A percentile compares a stretch with the other conserved stretches of the same genome.
Evolutionary conservation across 192 early-diverging fungal genomes (phyloP).

Genomic region (Phycomyces blakesleeanus): DNA sequence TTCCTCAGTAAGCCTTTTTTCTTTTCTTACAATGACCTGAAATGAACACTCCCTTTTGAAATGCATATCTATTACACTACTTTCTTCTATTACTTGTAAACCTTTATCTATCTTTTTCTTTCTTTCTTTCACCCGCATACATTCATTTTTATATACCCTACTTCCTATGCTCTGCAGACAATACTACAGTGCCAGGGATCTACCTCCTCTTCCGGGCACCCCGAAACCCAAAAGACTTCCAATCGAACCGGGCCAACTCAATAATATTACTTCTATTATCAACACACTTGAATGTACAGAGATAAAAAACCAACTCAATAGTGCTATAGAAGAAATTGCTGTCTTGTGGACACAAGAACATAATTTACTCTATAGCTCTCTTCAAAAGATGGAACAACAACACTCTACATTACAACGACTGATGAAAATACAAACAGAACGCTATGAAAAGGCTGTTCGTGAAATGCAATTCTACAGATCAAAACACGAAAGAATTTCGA

Average conservation of each 20-base stretch:
- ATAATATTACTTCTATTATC: background rate
- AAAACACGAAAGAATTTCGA: conserved; percentile 4
- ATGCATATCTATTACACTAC: no score
- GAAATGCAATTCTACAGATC: conserved; percentile 6
- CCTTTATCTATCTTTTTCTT: conserved; percentile 1
- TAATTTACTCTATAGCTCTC: background rate
- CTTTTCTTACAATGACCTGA: background rate
- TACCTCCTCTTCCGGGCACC: background rate
- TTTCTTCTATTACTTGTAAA: background rate
- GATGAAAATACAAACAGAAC: background rate
- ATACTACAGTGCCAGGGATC: background rate
- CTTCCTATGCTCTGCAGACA: background rate
- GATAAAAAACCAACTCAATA: conserved; percentile 4
- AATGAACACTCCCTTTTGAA: no score
- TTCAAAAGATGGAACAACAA: background rate
- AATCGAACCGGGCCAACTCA: background rate
- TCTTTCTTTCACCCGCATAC: background rate
- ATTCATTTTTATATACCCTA: background rate
- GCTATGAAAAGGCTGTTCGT: conserved; percentile 14
- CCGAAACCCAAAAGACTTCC: background rate
- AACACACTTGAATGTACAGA: background rate
- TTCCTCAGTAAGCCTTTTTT: background rate
- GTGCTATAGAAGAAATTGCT: background rate
- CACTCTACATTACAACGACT: background rate
- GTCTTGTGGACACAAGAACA: conserved; percentile 9